A percentile compares a stretch with the other conserved stretches of the same genome.
phyloP scores from a whole-genome alignment of 2,329 filamentous ascomycete species.

The Colletotrichum gigasporum region DNA sequence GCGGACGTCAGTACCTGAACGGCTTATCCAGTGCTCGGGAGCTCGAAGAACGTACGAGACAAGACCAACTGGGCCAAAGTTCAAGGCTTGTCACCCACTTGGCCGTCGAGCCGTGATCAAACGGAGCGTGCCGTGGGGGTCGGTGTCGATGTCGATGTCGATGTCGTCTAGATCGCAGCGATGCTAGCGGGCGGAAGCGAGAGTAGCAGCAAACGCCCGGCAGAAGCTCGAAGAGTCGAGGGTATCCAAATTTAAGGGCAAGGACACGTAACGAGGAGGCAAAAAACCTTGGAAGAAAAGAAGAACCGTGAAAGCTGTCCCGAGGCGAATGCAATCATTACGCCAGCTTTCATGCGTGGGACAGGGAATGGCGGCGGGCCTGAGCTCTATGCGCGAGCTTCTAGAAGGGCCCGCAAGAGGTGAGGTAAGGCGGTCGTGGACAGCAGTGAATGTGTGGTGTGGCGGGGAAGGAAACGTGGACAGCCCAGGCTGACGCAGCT shows the following conservation, averaged over 20 bases:
- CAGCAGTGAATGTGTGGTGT: neutral
- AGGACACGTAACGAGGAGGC: neutral
- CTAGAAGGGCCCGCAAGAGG: neutral
- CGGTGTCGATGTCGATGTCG: no score
- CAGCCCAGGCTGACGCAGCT: conserved; percentile 31
- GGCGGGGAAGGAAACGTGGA: conserved; percentile 21
- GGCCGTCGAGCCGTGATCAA: neutral
- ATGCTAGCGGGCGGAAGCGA: neutral
- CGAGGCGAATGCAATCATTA: conserved; percentile 5
- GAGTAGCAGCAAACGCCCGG: neutral
- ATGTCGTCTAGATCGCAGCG: no score
- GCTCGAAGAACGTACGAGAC: neutral
- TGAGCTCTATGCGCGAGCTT: conserved; percentile 13
- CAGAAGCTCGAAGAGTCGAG: neutral
- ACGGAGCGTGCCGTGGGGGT: neutral
- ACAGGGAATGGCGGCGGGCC: conserved; percentile 1
- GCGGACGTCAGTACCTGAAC: neutral
- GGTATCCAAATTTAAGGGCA: conserved; percentile 18
- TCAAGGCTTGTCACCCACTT: no score
- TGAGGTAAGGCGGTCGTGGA: conserved; percentile 16
- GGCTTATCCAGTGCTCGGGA: neutral
- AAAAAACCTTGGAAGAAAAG: neutral
- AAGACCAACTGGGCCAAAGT: no score
- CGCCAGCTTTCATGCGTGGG: conserved; percentile 22
- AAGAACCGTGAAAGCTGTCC: conserved; percentile 2